Conservation (phyloP, 2,329 filamentous ascomycete species). For the Bimuria novae-zelandiae region DNA sequence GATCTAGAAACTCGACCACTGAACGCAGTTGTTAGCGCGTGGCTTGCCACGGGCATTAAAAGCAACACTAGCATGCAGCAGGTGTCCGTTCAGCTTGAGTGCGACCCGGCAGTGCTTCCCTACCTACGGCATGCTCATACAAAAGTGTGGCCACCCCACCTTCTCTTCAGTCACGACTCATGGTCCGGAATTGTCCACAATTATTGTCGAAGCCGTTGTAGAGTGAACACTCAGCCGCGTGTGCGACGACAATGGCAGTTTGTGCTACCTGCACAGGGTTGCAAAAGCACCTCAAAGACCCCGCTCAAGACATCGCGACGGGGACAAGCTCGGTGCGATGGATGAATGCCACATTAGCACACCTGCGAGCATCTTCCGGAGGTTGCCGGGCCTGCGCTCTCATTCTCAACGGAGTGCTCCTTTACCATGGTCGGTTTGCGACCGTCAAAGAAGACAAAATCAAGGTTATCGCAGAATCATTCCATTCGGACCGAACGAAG, state of each 20-base stretch:
- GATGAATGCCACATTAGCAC: constrained; percentile 36
- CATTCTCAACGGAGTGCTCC: constrained; percentile 38
- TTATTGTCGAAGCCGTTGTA: background rate
- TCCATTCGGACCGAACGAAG: constrained; percentile 18
- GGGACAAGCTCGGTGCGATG: constrained; percentile 21
- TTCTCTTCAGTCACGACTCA: background rate
- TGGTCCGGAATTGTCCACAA: background rate
- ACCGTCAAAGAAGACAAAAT: constrained; percentile 30
- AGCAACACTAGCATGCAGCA: constrained; percentile 3
- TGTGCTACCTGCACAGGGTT: constrained; percentile 42
- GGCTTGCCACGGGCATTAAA: background rate
- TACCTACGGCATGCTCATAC: background rate
- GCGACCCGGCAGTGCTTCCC: background rate
- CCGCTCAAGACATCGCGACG: constrained; percentile 21
- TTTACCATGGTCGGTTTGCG: constrained; percentile 39
- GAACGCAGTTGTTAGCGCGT: constrained; percentile 3
- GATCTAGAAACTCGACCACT: background rate
- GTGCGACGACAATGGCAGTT: constrained; percentile 31
- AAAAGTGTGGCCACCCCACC: background rate
- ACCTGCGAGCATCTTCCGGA: constrained; percentile 33
- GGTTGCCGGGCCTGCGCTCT: constrained; percentile 40
- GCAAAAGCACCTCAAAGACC: constrained; percentile 34
- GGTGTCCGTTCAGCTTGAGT: background rate
- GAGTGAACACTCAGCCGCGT: background rate
- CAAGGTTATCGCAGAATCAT: constrained; percentile 35